phyloP scores from a whole-genome alignment of 2,329 filamentous ascomycete species.

The Fusarium sororula region DNA sequence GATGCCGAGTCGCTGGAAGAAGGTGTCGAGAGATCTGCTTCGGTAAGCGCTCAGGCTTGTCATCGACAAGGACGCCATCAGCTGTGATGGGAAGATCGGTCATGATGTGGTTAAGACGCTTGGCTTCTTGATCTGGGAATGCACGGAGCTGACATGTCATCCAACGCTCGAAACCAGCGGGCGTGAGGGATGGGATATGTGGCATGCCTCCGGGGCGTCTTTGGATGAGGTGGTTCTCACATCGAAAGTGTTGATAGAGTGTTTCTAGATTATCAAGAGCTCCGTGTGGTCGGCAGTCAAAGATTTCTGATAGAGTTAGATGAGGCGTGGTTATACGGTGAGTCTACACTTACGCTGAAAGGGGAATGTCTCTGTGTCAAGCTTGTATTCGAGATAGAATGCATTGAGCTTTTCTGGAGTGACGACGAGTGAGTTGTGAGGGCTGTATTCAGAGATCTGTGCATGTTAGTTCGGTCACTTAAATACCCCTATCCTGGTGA shows the following conservation, averaged over 20 bases:
- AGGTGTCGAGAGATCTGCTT: constrained; percentile 80
- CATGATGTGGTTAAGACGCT: constrained; percentile 74
- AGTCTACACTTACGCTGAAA: constrained; percentile 65
- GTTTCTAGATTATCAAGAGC: constrained; percentile 48
- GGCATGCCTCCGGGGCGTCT: constrained; percentile 60
- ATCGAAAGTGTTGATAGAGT: constrained; percentile 64
- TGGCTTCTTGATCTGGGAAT: constrained; percentile 78
- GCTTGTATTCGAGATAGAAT: constrained; percentile 74
- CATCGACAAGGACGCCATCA: constrained; percentile 64
- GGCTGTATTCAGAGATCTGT: constrained; percentile 47
- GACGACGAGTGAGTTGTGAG: constrained; percentile 65
- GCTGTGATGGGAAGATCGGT: constrained; percentile 73
- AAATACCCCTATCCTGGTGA: neutral
- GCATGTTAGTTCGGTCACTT: neutral
- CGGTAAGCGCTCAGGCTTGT: constrained; percentile 77
- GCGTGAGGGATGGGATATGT: constrained; percentile 71
- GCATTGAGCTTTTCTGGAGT: constrained; percentile 78
- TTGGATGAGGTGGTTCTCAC: constrained; percentile 73
- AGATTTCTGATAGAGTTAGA: constrained; percentile 56
- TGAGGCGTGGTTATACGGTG: too few species aligned
- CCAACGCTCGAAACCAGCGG: constrained; percentile 75
- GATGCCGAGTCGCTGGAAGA: constrained; percentile 69
- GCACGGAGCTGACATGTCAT: constrained; percentile 77
- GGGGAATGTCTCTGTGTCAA: constrained; percentile 73
- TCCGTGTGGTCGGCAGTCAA: constrained; percentile 52